phyloP scores from a whole-genome alignment of 2,329 filamentous ascomycete genomes.

The Teratosphaeria destructans region DNA sequence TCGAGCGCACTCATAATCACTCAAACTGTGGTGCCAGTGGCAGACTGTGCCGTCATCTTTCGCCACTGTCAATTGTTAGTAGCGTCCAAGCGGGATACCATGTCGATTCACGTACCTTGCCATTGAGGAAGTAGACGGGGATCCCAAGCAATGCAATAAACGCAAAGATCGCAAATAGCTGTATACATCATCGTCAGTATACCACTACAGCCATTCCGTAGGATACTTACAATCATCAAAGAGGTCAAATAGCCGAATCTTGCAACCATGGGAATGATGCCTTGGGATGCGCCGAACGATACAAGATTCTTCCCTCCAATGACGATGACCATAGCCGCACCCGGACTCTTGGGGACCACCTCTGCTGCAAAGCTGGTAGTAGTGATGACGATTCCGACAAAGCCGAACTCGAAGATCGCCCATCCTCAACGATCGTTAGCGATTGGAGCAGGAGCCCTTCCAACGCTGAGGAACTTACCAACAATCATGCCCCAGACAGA shows the following conservation, averaged over 20 bases:
- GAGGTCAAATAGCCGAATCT: slow-evolving; percentile 14
- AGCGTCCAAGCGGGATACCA: background rate
- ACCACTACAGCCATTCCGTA: background rate
- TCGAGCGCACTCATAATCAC: background rate
- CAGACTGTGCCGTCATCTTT: background rate
- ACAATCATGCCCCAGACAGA: slow-evolving; percentile 16
- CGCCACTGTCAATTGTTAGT: background rate
- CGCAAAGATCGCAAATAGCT: slow-evolving; percentile 1
- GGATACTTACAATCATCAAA: slow-evolving; percentile 11
- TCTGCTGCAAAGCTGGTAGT: slow-evolving; percentile 24
- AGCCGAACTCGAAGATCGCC: slow-evolving; percentile 17
- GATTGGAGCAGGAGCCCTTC: background rate
- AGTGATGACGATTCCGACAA: slow-evolving; percentile 19
- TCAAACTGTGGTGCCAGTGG: background rate
- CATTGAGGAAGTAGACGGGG: slow-evolving; percentile 20
- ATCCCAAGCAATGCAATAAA: slow-evolving; percentile 19
- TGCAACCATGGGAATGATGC: slow-evolving; percentile 24
- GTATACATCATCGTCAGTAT: background rate
- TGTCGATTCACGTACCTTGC: slow-evolving; percentile 1
- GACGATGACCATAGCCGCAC: slow-evolving; percentile 25
- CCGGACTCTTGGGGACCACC: slow-evolving; percentile 19
- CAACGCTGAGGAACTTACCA: slow-evolving; percentile 6
- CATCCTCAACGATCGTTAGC: slow-evolving; percentile 5
- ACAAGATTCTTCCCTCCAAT: slow-evolving; percentile 27
- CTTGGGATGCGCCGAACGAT: slow-evolving; percentile 24